Evolutionary conservation across 768 basidiomycete genomes (phyloP).

Genomic region (Russula dissimulans): DNA sequence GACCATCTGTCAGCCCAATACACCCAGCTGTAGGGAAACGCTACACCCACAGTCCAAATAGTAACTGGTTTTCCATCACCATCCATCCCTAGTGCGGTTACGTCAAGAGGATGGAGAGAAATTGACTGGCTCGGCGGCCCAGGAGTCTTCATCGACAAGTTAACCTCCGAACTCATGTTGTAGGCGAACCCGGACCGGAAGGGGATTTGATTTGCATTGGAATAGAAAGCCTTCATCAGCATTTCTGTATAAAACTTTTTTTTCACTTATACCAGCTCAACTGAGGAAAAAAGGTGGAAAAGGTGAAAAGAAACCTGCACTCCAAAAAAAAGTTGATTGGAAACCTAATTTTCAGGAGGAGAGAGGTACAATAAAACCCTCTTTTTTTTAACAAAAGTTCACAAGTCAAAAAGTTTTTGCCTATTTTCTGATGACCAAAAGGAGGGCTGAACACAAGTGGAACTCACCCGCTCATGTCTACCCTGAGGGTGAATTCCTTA

Average conservation of each 20-base stretch:
- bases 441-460: background rate
- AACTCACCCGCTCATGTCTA: constrained; percentile 39
- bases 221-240: constrained; percentile 56
- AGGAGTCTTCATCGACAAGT: constrained; percentile 50
- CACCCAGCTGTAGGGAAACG: background rate
- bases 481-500: constrained; percentile 26
- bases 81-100: constrained; percentile 32
- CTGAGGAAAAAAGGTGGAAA: too few species aligned
- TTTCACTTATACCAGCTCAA: too few species aligned
- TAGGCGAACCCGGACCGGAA: constrained; percentile 41
- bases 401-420: too few species aligned
- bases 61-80: constrained; percentile 25
- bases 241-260: too few species aligned
- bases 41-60: constrained; percentile 26
- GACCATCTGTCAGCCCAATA: background rate
- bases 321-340: too few species aligned
- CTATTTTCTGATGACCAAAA: too few species aligned
- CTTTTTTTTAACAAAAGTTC: too few species aligned
- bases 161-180: constrained; percentile 36
- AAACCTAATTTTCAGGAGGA: too few species aligned
- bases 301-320: too few species aligned
- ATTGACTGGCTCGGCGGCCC: constrained; percentile 35
- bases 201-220: constrained; percentile 19
- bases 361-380: too few species aligned
- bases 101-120: constrained; percentile 60